Evolutionary conservation across 2,329 filamentous ascomycete species (phyloP).

Genomic region (Ustulina deusta): DNA sequence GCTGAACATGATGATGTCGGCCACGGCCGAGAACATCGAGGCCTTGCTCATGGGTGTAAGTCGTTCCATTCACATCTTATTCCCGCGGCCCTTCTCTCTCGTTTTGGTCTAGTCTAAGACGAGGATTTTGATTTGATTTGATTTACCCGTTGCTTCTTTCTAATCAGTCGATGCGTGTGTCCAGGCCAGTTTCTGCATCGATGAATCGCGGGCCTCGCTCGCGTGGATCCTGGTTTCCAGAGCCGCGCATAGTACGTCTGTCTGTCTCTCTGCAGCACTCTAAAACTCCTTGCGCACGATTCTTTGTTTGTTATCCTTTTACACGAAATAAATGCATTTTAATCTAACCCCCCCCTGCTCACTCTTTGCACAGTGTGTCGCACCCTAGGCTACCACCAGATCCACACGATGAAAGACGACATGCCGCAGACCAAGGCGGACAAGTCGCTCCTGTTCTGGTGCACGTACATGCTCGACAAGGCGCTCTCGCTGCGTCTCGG

Average conservation of each 20-base stretch:
- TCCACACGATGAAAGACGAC: constrained; percentile 47
- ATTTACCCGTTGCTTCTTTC: no score
- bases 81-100: no score
- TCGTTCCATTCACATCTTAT: constrained; percentile 27
- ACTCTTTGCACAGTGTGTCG: constrained; percentile 45
- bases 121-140: no score
- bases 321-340: not conserved
- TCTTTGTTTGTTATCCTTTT: no score
- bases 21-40: constrained; percentile 61
- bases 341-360: not conserved
- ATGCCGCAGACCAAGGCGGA: constrained; percentile 46
- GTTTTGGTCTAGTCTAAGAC: no score
- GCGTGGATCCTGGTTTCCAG: constrained; percentile 50
- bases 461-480: constrained; percentile 67
- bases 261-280: no score
- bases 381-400: constrained; percentile 50
- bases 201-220: constrained; percentile 49
- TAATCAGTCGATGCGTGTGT: not conserved
- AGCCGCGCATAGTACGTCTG: constrained; percentile 48
- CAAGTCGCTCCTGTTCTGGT: constrained; percentile 66
- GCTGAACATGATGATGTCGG: constrained; percentile 61
- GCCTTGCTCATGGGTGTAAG: constrained; percentile 61
- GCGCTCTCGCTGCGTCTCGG: constrained; percentile 67
- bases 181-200: constrained; percentile 47
- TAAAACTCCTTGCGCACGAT: no score